These are phyloP conservation scores for Bimuria novae-zelandiae DNA, from an alignment of 2,329 filamentous ascomycete species.

Conservation along the genomic window DNA sequence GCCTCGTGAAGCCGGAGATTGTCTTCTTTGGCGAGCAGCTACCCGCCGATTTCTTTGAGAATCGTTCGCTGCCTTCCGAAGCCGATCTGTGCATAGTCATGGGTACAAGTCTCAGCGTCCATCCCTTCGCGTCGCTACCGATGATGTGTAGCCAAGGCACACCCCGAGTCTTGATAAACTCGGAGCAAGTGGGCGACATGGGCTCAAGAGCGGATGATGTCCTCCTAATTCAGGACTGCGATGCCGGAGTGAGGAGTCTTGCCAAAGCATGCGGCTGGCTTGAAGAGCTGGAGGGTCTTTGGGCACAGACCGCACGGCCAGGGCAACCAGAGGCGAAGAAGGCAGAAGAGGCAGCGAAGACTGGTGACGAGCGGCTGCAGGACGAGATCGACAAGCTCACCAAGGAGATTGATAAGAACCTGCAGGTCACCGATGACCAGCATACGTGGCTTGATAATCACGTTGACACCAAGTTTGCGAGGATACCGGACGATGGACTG, in stretches of 20 bases:
- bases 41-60: constrained; percentile 67
- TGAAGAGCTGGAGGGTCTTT: constrained; percentile 78
- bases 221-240: constrained; percentile 79
- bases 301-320: constrained; percentile 64
- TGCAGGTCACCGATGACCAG: constrained; percentile 42
- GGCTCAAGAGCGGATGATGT: constrained; percentile 84
- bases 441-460: constrained; percentile 43
- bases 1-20: constrained; percentile 90
- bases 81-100: constrained; percentile 84
- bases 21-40: constrained; percentile 88
- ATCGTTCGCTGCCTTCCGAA: constrained; percentile 58
- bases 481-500: constrained; percentile 16
- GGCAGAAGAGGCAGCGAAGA: constrained; percentile 41
- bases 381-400: constrained; percentile 64
- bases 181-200: constrained; percentile 78
- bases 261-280: constrained; percentile 83
- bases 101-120: constrained; percentile 85
- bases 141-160: constrained; percentile 62
- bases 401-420: constrained; percentile 60
- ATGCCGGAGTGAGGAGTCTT: constrained; percentile 76
- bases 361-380: constrained; percentile 60
- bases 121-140: constrained; percentile 86
- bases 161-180: constrained; percentile 85
- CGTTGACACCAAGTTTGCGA: constrained; percentile 33
- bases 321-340: constrained; percentile 52